Base-by-base conservation (phyloP, 1,284 basidiomycete species). In the Prillingera fragicola region DNA sequence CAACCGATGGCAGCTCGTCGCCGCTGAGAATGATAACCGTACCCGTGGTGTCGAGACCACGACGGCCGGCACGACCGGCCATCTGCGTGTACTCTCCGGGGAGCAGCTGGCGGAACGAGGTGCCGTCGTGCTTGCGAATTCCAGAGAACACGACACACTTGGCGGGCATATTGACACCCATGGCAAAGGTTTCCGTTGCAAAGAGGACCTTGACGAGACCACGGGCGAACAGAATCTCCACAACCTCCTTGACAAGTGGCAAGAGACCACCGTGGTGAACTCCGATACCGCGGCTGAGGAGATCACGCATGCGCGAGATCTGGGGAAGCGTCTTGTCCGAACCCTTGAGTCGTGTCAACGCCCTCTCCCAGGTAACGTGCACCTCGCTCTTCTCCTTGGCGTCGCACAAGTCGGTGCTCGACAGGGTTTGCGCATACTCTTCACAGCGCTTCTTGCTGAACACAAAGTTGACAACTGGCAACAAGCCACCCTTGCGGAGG, bases 121-220 rank as follows among this genome's bases (percentile, higher is more conserved):
- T 80, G 6, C 95, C 95, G 60, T 99, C 95, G 66, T 98, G 94
- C 68, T 99, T 99, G 41, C 91, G 80, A 41, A 87, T 95, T 31
- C 81, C 83, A 0, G 94, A 92, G 69, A 98, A 99, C 1, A 97
- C 95, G 2, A 98, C 95, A 55, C 84, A 89, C 75, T 85, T 87
- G 2, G 95, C 91, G 13, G 95, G 95, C 95, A 99, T 99, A 72
- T 99, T 98, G 48, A 99, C 95, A 35, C 91, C 91, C 95, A 99
- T 98, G 0, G 95, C 95, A 67, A 99, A 99, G 0, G 95, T 98
- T 71, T 99, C 95, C 0, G 95, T 99, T 0, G 95, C 95, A 63
- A 98, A 99, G 9, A 99, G 74, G 14, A 97, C 84, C 71, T 98
- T 98, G 48, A 99, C 94, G 28, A 98, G 75, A 18, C 95, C 95